Conservation (phyloP, 1,284 basidiomycete genomes). For the Erythrobasidium hasegawianum region DNA sequence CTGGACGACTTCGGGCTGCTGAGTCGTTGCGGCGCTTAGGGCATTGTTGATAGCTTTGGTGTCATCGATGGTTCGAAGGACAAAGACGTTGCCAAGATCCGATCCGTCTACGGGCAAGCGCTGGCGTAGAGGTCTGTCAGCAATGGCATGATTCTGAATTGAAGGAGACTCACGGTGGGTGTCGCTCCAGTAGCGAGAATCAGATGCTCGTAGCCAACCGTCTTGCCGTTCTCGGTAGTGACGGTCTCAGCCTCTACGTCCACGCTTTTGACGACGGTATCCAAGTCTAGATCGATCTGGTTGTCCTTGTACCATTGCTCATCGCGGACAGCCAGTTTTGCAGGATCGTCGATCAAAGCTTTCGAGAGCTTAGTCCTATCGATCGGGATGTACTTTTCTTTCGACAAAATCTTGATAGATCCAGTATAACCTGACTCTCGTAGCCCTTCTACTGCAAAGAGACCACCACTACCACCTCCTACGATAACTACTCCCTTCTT, state of each 20-base stretch:
- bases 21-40: constrained; percentile 41
- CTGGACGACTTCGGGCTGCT: constrained; percentile 28
- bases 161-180: constrained; percentile 39
- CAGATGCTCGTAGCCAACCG: constrained; percentile 49
- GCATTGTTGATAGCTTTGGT: constrained; percentile 71
- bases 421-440: constrained; percentile 77
- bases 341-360: constrained; percentile 69
- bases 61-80: constrained; percentile 68
- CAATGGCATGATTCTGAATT: not conserved
- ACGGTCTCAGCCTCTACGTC: constrained; percentile 58
- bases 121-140: constrained; percentile 45
- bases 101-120: constrained; percentile 73
- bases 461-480: constrained; percentile 75
- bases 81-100: constrained; percentile 72
- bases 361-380: constrained; percentile 91
- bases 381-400: constrained; percentile 77
- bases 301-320: constrained; percentile 76
- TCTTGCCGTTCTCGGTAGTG: constrained; percentile 48
- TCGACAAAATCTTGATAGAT: constrained; percentile 72
- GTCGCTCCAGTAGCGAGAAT: constrained; percentile 52
- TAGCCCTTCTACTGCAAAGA: constrained; percentile 75
- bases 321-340: constrained; percentile 65
- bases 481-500: constrained; percentile 72
- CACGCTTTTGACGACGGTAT: constrained; percentile 59
- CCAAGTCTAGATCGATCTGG: constrained; percentile 67